A percentile compares a stretch with the other conserved stretches of the same genome.
phyloP scores from a whole-genome alignment of 495 filamentous ascomycete genomes.

The Neurospora intermedia region DNA sequence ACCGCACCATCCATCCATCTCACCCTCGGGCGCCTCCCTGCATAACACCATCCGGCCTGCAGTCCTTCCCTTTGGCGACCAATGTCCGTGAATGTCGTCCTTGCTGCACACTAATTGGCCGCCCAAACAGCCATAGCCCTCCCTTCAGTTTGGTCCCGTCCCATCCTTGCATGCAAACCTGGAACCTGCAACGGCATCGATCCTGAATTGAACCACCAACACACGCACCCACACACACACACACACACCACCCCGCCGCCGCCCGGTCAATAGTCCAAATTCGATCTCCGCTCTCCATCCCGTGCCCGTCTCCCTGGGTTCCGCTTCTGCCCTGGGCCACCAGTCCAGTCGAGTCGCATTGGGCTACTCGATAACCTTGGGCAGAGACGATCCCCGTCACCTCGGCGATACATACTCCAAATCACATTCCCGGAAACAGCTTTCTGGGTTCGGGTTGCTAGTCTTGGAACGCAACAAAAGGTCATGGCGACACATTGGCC shows the following conservation, averaged over 20 bases:
- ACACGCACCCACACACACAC: neutral
- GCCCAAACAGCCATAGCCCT: neutral
- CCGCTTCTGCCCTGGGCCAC: neutral
- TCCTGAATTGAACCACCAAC: neutral
- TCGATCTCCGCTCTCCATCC: neutral
- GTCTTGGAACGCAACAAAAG: neutral
- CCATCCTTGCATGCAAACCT: neutral
- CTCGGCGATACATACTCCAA: neutral
- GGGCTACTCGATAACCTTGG: neutral
- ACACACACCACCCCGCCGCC: neutral
- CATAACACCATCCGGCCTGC: neutral
- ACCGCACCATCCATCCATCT: neutral
- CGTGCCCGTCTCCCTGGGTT: neutral
- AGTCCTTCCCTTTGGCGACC: neutral
- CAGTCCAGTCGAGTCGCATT: neutral
- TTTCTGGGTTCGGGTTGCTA: neutral
- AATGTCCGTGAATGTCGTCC: conserved; percentile 10
- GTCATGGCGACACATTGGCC: conserved; percentile 58
- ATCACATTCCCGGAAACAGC: neutral
- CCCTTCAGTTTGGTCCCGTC: neutral
- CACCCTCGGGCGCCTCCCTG: neutral
- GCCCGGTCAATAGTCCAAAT: neutral
- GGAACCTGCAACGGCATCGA: neutral
- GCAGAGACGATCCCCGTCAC: neutral
- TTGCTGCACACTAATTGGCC: conserved; percentile 22